phyloP scores from a whole-genome alignment of 208 protist genomes.

The Tritrichomonas foetus region DNA sequence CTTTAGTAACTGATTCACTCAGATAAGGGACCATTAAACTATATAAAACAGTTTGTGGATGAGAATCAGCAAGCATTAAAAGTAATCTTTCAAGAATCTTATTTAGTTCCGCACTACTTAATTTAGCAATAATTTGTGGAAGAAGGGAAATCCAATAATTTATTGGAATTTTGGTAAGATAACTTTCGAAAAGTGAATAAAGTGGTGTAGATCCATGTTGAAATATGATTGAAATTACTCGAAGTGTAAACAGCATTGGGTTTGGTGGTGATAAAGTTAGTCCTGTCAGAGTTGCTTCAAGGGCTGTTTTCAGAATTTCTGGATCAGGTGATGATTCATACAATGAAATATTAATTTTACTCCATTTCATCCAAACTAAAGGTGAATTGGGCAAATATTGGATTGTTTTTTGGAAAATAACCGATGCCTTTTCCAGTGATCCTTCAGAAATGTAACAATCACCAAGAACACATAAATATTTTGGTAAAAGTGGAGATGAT shows the following conservation, averaged over 20 bases:
- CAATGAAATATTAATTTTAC: neutral
- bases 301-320: neutral
- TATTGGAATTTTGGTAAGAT: neutral
- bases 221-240: neutral
- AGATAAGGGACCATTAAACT: neutral
- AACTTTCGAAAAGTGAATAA: neutral
- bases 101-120: neutral
- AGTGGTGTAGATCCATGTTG: neutral
- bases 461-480: neutral
- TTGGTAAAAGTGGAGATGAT: neutral
- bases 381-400: neutral
- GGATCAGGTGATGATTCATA: neutral
- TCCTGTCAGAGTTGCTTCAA: neutral
- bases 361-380: neutral
- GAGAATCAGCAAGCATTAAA: neutral
- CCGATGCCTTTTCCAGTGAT: neutral
- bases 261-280: neutral
- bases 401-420: neutral
- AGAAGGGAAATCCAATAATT: neutral
- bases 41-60: neutral
- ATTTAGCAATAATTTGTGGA: neutral
- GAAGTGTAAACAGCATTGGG: neutral
- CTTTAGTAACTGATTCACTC: neutral
- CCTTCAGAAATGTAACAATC: neutral
- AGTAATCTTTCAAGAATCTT: neutral